phyloP scores from a whole-genome alignment of 2,329 filamentous ascomycete species.

The Fusarium odoratissimum region DNA sequence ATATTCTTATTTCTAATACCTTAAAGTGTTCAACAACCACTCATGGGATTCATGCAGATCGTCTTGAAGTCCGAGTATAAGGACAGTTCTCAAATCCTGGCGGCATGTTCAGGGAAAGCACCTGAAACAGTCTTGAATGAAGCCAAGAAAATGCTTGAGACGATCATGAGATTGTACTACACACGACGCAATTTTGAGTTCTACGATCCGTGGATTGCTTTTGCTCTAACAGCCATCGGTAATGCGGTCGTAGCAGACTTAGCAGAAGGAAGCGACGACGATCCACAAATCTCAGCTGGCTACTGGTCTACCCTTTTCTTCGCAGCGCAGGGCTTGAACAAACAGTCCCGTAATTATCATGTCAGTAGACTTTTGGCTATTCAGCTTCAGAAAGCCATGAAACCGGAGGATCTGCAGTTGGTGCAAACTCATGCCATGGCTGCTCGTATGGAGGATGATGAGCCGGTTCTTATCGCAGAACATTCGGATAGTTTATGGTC shows the following conservation, averaged over 20 bases:
- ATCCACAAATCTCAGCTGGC: neutral
- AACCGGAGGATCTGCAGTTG: neutral
- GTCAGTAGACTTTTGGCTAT: neutral
- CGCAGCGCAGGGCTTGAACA: neutral
- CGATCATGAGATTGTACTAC: neutral
- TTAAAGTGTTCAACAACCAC: neutral
- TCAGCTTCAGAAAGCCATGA: neutral
- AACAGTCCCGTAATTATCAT: neutral
- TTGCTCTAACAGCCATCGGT: neutral
- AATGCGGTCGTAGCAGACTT: neutral
- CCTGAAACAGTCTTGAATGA: neutral
- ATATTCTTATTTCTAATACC: accelerated
- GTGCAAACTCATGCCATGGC: neutral
- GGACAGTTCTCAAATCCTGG: neutral
- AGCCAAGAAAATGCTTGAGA: neutral
- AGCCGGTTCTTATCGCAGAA: neutral
- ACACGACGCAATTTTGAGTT: neutral
- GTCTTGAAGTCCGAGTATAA: neutral
- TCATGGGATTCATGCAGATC: neutral
- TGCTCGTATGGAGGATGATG: neutral
- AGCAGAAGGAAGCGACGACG: neutral
- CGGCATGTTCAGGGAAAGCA: neutral
- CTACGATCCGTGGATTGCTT: neutral
- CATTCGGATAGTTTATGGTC: neutral
- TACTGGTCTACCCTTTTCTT: neutral